Evolutionary conservation across 2,329 filamentous ascomycete genomes (phyloP), one percentile per base, ranked within the genome.

Genomic region (Cytospora chrysosperma): DNA sequence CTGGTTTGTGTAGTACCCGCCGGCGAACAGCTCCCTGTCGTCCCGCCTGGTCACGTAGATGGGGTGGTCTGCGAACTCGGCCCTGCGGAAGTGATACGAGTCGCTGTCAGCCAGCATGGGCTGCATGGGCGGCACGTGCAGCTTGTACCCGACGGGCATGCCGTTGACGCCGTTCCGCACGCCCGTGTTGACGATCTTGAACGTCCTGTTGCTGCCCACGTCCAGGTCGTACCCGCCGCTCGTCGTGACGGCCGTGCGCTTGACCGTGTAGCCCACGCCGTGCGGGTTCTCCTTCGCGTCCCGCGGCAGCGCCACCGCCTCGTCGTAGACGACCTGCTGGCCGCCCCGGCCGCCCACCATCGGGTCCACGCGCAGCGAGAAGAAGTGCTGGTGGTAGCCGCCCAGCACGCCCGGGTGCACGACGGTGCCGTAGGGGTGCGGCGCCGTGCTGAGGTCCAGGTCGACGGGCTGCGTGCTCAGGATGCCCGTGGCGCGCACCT

Each of bases 301-400:
- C 65, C 79, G 78, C 0, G 81, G 81, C 67, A 84, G 76, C 27
- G 82, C 75, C 59, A 85, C 81, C 3, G 83, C 83, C 69, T 87
- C 85, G 62, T 85, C 81, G 71, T 88, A 85, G 56, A 84, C 79
- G 30, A 87, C 73, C 0, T 80, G 76, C 1, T 80, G 77, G 70
- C 87, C 86, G 27, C 76, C 75, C 65, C 80, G 79, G 0, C 86
- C 85, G 64, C 85, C 85, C 56, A 87, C 77, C 67, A 83, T 83
- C n/a, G 86, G 85, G 70, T 88, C 86, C 15, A 88, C 77, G 10
- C 86, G 82, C 6, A 88, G 78, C 4, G 83, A 87, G 76, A 93
- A 92, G 73, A 92, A 89, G 74, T 93, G 90, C 72, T 93, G 90
- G 70, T 93, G 90, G 74, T 90, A 86, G 0, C 81, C 79, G 2